Evolutionary conservation across 768 basidiomycete genomes (phyloP), one percentile per base, ranked within the genome.

Genomic region (Russula sp.): DNA sequence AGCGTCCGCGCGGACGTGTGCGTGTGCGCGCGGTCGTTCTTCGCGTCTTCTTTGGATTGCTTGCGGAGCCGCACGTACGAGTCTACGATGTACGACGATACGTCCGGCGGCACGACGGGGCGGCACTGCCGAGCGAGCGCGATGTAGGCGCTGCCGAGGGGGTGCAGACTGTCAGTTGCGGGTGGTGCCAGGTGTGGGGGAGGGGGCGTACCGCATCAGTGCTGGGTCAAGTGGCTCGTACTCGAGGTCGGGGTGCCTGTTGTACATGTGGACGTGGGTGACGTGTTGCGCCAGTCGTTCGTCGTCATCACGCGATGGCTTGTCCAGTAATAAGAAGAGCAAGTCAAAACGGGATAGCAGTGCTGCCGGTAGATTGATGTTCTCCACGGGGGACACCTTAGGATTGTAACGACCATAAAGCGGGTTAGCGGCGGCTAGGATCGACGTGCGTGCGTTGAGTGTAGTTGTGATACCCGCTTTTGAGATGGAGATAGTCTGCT

Each of bases 381-480:
- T 99, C 72, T 99, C 97, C 0, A 97, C 94, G 0, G 97, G 97
- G 4, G 97, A 98, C 16, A 98, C 83, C 75, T 96, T 98, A 9
- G 94, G 87, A 74, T 99, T 99, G 79, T 99, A 99, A 35, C 97
- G 90, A 32, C 97, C 97, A 69, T 97, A 98, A 0, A 98, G 78
- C 40, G 97, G 97, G 75, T 99, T 99, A 61, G 97, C 97, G 11
- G 97, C 97, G 3, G 97, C 97, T 14, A 99, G 84, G 71, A 99
- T 92, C 8, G 97, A 98, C 2, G 96, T 96, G 56, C 97, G 87
- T 31, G 97, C 97, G 70, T 98, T 98, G 52, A 99, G 81, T 1
- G 97, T 98, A 8, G 97, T 99, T 9, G 96, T 95, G 72, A 99
- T 99, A 27, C 97, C 97, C 5, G 97, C 97, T 75, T 98, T 99